These are phyloP conservation scores for Stachybotrys chartarum DNA, from an alignment of 2,329 filamentous ascomycete species.

Conservation along the genomic window DNA sequence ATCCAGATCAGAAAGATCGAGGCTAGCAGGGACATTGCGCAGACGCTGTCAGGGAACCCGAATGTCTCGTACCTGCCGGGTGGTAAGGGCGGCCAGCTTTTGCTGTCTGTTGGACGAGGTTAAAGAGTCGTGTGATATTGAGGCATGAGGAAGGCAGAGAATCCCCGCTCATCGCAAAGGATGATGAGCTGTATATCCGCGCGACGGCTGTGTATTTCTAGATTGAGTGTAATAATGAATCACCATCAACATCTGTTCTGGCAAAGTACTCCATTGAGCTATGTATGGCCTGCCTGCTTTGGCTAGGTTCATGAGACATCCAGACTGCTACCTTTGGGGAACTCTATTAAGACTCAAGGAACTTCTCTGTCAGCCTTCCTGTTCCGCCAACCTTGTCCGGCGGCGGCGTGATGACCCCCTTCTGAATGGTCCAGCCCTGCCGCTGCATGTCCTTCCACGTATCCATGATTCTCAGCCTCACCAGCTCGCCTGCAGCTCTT, in stretches of 20 bases:
- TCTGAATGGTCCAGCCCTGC: conserved; percentile 58
- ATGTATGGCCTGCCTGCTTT: background rate
- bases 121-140: conserved; percentile 14
- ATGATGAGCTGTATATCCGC: conserved; percentile 15
- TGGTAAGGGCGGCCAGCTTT: conserved; percentile 52
- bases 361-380: conserved; percentile 27
- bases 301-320: background rate
- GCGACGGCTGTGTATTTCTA: conserved; percentile 28
- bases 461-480: conserved; percentile 61
- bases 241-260: background rate
- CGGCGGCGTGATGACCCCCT: conserved; percentile 39
- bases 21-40: conserved; percentile 90
- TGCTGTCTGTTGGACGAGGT: conserved; percentile 44
- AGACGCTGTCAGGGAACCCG: conserved; percentile 81
- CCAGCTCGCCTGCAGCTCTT: conserved; percentile 78
- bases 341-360: conserved; percentile 22
- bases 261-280: background rate
- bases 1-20: conserved; percentile 97
- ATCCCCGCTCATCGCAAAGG: conserved; percentile 25
- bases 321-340: background rate
- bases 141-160: conserved; percentile 14
- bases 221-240: background rate
- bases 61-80: conserved; percentile 93
- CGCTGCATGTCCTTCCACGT: conserved; percentile 62
- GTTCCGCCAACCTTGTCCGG: conserved; percentile 7